A percentile compares a stretch with the other conserved stretches of the same genome.
phyloP scores from a whole-genome alignment of 306 rosid genomes.

The Elaeagnus macrophylla region DNA sequence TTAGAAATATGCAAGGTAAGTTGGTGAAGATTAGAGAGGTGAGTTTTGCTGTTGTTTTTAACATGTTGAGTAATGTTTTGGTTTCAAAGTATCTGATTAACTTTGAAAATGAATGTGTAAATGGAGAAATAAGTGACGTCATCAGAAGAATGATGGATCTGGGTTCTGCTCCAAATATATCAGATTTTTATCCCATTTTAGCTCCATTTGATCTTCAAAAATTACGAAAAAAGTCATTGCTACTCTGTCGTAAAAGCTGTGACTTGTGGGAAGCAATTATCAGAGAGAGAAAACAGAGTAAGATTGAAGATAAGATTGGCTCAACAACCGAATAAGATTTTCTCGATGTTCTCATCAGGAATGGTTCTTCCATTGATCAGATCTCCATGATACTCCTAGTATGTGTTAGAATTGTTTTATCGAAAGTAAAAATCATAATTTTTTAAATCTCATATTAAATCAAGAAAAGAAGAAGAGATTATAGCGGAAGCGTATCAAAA shows the following conservation, averaged over 20 bases:
- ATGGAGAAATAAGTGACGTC: neutral
- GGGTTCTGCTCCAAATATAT: constrained; percentile 6
- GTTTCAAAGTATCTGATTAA: constrained; percentile 7
- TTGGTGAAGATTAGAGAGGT: neutral
- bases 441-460: no score
- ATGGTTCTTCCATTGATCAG: neutral
- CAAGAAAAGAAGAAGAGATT: no score
- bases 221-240: neutral
- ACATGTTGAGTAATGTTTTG: neutral
- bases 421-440: no score
- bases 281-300: neutral
- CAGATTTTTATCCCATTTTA: neutral
- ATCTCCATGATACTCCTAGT: neutral
- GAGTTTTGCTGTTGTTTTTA: neutral
- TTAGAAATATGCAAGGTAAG: neutral
- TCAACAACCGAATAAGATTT: neutral
- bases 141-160: neutral
- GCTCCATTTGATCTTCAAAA: constrained; percentile 8
- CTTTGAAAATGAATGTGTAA: constrained; percentile 1
- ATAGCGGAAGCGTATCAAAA: no score
- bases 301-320: neutral
- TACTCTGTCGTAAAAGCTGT: neutral
- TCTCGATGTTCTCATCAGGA: constrained; percentile 1
- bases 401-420: no score
- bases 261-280: neutral